Evolutionary conservation across 2,329 filamentous ascomycete genomes (phyloP).

Genomic region (Fusarium sp.): DNA sequence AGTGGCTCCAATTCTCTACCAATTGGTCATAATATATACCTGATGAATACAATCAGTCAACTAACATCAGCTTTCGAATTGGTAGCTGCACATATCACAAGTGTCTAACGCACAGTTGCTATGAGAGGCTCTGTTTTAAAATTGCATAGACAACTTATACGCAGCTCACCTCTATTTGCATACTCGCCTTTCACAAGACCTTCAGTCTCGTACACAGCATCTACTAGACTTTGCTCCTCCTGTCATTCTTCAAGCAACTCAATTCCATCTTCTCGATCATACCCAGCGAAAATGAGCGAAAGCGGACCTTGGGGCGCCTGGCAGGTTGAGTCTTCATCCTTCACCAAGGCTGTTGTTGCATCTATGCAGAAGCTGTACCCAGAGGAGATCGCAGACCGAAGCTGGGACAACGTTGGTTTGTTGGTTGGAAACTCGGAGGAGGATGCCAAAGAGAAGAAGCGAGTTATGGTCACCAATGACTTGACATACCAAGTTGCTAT

Average conservation of each 20-base stretch:
- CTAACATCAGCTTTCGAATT: neutral
- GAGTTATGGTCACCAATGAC: constrained; percentile 79
- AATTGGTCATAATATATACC: neutral
- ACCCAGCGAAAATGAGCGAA: constrained; percentile 41
- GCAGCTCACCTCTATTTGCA: neutral
- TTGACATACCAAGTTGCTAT: constrained; percentile 89
- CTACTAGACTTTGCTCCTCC: constrained; percentile 35
- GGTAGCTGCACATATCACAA: neutral
- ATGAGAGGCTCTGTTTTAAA: constrained; percentile 28
- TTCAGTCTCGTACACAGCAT: neutral
- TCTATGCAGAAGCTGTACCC: constrained; percentile 91
- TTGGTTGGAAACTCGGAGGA: constrained; percentile 63
- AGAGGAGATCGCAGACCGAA: constrained; percentile 85
- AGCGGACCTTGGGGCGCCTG: constrained; percentile 53
- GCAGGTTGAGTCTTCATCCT: constrained; percentile 54
- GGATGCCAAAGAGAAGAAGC: constrained; percentile 46
- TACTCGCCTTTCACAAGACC: neutral
- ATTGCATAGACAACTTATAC: constrained; percentile 19
- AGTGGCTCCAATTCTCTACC: neutral
- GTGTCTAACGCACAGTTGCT: constrained; percentile 13
- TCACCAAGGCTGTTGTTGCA: constrained; percentile 72
- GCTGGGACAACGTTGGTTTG: constrained; percentile 97
- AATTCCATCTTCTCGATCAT: neutral
- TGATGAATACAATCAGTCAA: neutral
- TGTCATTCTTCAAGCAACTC: constrained; percentile 6